Conservation (phyloP, 108 stramenopile species). For the Nitzschia sp. region DNA sequence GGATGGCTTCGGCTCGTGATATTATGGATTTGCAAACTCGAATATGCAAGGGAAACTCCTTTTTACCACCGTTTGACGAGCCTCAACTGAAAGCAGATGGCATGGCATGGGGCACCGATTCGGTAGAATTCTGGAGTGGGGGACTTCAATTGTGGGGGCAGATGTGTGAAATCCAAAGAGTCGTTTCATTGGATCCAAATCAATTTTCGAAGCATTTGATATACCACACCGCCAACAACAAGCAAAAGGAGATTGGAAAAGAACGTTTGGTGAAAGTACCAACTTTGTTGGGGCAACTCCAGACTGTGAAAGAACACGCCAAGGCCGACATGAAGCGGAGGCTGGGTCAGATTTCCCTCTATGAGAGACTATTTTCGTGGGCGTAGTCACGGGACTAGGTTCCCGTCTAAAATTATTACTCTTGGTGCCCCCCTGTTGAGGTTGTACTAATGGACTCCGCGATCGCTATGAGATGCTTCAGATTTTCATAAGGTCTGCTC, state of each 20-base stretch:
- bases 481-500: too few species aligned
- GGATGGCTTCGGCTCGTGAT: conserved; percentile 79
- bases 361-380: neutral
- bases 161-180: conserved; percentile 76
- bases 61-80: conserved; percentile 80
- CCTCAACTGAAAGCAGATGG: conserved; percentile 55
- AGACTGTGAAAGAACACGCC: conserved; percentile 54
- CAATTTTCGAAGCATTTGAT: conserved; percentile 69
- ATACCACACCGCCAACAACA: conserved; percentile 85
- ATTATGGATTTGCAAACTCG: conserved; percentile 65
- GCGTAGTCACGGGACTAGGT: too few species aligned
- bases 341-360: neutral
- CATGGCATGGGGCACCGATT: conserved; percentile 51
- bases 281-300: conserved; percentile 56
- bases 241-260: conserved; percentile 44
- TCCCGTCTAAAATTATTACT: too few species aligned
- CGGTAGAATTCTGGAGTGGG: conserved; percentile 79
- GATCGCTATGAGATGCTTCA: too few species aligned
- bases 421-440: too few species aligned
- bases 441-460: too few species aligned
- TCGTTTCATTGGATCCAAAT: conserved; percentile 67
- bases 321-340: neutral
- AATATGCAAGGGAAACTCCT: conserved; percentile 78
- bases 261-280: conserved; percentile 29
- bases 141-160: conserved; percentile 50